phyloP scores from a whole-genome alignment of 2,329 filamentous ascomycete species.

The Chaetomiaceae sp. region DNA sequence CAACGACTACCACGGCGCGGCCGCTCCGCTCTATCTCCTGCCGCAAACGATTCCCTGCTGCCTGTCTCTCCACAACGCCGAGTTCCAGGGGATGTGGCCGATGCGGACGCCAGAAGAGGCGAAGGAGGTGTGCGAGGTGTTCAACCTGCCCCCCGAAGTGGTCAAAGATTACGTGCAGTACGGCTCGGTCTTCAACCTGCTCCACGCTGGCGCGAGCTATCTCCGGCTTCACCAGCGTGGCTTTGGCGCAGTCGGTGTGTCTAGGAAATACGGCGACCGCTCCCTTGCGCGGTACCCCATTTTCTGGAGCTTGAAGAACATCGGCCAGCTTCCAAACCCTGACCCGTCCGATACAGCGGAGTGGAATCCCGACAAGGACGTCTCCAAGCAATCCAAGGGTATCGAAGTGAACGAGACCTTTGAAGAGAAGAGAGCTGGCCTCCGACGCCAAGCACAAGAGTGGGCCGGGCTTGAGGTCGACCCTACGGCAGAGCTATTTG shows the following conservation, averaged over 20 bases:
- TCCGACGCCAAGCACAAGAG: slow-evolving; percentile 60
- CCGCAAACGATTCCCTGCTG: slow-evolving; percentile 59
- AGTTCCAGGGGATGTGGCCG: slow-evolving; percentile 66
- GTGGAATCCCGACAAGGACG: slow-evolving; percentile 50
- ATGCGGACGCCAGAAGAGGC: slow-evolving; percentile 59
- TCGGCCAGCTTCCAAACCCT: slow-evolving; percentile 61
- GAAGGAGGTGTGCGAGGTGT: slow-evolving; percentile 60
- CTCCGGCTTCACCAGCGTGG: slow-evolving; percentile 63
- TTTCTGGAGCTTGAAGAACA: slow-evolving; percentile 62
- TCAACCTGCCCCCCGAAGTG: slow-evolving; percentile 54
- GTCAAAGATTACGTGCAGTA: slow-evolving; percentile 62
- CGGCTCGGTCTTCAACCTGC: slow-evolving; percentile 64
- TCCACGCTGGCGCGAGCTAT: slow-evolving; percentile 63
- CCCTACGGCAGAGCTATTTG: slow-evolving; percentile 59
- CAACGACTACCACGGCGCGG: slow-evolving; percentile 36
- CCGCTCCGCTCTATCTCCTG: slow-evolving; percentile 59
- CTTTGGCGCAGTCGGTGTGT: slow-evolving; percentile 64
- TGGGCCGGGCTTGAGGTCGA: slow-evolving; percentile 62
- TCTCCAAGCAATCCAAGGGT: slow-evolving; percentile 37
- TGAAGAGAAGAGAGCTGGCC: slow-evolving; percentile 48
- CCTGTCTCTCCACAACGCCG: slow-evolving; percentile 63
- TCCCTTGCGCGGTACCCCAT: slow-evolving; percentile 64
- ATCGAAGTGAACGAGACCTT: slow-evolving; percentile 52
- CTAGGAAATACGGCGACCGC: slow-evolving; percentile 63
- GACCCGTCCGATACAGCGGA: slow-evolving; percentile 61